Percentiles rank a stretch among this genome's conserved stretches.
Conservation (phyloP, 306 rosid genomes). For the Neltuma alba region DNA sequence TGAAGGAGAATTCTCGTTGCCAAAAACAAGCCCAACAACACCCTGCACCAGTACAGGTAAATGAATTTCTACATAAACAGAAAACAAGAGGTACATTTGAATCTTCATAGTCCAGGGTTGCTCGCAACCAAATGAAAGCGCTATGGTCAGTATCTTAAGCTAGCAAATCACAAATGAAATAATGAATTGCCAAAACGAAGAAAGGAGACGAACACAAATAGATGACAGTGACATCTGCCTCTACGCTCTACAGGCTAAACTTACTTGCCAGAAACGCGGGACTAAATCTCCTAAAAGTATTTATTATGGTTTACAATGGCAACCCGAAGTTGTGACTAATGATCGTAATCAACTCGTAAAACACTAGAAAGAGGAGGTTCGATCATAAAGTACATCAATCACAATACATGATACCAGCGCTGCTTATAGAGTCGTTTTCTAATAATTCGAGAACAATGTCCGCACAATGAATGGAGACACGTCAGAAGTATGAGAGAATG, state of each 20-base stretch:
- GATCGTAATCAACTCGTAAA: neutral
- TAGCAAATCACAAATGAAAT: neutral
- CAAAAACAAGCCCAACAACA: slow-evolving; percentile 87
- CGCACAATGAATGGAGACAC: neutral
- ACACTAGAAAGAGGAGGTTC: neutral
- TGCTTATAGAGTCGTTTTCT: neutral
- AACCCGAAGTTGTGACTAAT: neutral
- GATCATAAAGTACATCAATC: neutral
- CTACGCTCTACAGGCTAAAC: neutral
- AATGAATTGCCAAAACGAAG: slow-evolving; percentile 1
- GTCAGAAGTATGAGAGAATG: neutral
- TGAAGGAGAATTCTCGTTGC: slow-evolving; percentile 78
- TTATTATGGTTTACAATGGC: neutral
- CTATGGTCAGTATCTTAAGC: slow-evolving; percentile 5
- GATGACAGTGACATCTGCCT: neutral
- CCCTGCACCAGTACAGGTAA: slow-evolving; percentile 52
- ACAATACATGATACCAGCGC: neutral
- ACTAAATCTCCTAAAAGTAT: neutral
- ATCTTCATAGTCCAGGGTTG: slow-evolving; percentile 14
- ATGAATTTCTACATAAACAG: neutral
- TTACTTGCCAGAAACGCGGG: neutral
- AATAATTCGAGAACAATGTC: neutral
- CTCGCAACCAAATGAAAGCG: slow-evolving; percentile 15
- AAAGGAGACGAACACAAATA: neutral
- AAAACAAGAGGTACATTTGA: neutral